phyloP scores from a whole-genome alignment of 2,329 filamentous ascomycete species.

The Daldinia sp. region DNA sequence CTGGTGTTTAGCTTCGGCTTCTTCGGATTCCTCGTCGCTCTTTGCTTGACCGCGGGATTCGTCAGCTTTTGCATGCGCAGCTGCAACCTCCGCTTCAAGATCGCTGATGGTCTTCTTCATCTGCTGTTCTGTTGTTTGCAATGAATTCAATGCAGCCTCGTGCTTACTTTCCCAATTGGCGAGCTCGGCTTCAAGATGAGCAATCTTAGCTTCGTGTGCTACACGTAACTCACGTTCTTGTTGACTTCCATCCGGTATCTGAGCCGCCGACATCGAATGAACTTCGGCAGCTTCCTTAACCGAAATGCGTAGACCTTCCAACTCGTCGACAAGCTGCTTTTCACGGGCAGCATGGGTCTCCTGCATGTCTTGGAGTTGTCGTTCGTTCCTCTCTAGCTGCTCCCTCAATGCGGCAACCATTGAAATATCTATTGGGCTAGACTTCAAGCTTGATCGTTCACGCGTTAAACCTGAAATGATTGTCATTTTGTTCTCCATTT shows the following conservation, averaged over 20 bases:
- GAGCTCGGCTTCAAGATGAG: slow-evolving; percentile 77
- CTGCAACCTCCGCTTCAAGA: slow-evolving; percentile 71
- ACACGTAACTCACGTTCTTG: slow-evolving; percentile 52
- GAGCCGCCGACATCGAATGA: slow-evolving; percentile 32
- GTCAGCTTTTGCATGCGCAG: slow-evolving; percentile 65
- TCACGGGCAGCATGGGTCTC: slow-evolving; percentile 80
- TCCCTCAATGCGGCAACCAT: slow-evolving; percentile 88
- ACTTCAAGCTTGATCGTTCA: slow-evolving; percentile 90
- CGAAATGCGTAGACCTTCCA: slow-evolving; percentile 74
- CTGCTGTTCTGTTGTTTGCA: slow-evolving; percentile 78
- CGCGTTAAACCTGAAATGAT: slow-evolving; percentile 95
- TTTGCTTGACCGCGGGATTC: slow-evolving; percentile 58
- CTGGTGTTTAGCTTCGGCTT: slow-evolving; percentile 67
- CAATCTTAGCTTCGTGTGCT: slow-evolving; percentile 69
- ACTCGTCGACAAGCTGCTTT: slow-evolving; percentile 76
- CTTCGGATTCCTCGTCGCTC: slow-evolving; percentile 59
- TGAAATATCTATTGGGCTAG: slow-evolving; percentile 87
- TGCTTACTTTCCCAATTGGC: slow-evolving; percentile 82
- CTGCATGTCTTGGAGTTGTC: slow-evolving; percentile 79
- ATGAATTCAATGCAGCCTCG: slow-evolving; percentile 73
- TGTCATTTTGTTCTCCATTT: slow-evolving; percentile 96
- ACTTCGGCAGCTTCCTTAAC: slow-evolving; percentile 55
- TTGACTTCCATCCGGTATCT: slow-evolving; percentile 50
- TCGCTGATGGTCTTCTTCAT: slow-evolving; percentile 79
- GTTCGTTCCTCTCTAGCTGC: slow-evolving; percentile 88